A percentile compares a stretch with the other conserved stretches of the same genome.
Conservation (phyloP, 1,284 basidiomycete species). For the Cutaneotrichosporon sp. region DNA sequence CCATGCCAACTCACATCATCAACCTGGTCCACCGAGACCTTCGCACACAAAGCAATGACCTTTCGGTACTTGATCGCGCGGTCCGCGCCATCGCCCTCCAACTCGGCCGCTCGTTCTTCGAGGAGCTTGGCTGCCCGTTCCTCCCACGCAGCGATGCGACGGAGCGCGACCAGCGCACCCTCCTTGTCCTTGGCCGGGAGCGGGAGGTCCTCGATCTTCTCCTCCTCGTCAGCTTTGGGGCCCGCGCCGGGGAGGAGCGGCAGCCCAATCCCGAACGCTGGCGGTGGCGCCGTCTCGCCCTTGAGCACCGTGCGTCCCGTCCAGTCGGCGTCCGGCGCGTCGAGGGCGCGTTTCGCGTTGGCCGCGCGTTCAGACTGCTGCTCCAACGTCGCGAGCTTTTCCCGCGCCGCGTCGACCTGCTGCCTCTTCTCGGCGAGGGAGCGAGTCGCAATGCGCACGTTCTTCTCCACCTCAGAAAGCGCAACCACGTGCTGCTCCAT, state of each 20-base stretch:
- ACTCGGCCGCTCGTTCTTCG: conserved; percentile 64
- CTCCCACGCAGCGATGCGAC: conserved; percentile 79
- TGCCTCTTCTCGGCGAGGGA: conserved; percentile 85
- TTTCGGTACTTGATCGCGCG: conserved; percentile 87
- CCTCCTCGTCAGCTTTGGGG: conserved; percentile 26
- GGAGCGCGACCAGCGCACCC: conserved; percentile 65
- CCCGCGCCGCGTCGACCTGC: conserved; percentile 72
- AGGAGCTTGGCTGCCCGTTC: conserved; percentile 71
- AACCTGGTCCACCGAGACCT: conserved; percentile 80
- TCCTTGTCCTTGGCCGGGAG: conserved; percentile 58
- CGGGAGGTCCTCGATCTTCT: conserved; percentile 30
- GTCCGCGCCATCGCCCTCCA: conserved; percentile 77
- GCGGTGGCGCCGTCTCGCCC: conserved; percentile 57
- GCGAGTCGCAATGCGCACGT: conserved; percentile 83
- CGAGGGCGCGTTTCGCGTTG: conserved; percentile 75
- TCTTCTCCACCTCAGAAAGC: conserved; percentile 78
- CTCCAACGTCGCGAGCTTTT: conserved; percentile 70
- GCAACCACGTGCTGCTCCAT: conserved; percentile 82
- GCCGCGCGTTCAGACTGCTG: conserved; percentile 71
- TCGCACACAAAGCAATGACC: conserved; percentile 85
- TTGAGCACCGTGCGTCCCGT: conserved; percentile 66
- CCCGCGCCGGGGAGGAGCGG: conserved; percentile 55
- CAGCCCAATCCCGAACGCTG: conserved; percentile 26
- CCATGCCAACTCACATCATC: conserved; percentile 66
- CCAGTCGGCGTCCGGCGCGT: conserved; percentile 62